Conservation (phyloP, 2,329 filamentous ascomycete species). For the Exophiala lecanii-corni region DNA sequence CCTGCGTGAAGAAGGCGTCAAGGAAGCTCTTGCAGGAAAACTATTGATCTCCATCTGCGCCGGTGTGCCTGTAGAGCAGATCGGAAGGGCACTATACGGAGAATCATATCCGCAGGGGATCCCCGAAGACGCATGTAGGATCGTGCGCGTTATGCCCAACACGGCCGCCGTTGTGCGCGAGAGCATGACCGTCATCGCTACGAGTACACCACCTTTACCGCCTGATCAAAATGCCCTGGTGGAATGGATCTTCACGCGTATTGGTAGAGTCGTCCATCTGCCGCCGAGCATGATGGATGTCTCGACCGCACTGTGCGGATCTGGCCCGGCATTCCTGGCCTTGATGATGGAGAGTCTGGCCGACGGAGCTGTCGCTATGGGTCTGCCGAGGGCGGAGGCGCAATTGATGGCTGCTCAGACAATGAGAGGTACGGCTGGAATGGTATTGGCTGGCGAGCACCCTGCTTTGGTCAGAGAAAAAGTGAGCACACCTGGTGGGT, state of each 20-base stretch:
- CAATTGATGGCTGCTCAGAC: conserved; percentile 60
- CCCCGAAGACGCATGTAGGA: conserved; percentile 36
- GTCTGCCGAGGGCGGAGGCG: conserved; percentile 55
- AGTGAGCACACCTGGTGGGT: conserved; percentile 58
- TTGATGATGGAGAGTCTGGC: conserved; percentile 57
- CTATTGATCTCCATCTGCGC: conserved; percentile 77
- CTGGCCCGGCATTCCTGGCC: conserved; percentile 58
- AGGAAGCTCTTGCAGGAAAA: conserved; percentile 70
- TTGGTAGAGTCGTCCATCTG: conserved; percentile 32
- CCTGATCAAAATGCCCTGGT: conserved; percentile 42
- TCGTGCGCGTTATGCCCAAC: conserved; percentile 81
- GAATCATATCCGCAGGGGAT: conserved; percentile 46
- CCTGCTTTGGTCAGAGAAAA: conserved; percentile 57
- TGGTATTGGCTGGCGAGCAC: conserved; percentile 57
- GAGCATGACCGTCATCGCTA: conserved; percentile 76
- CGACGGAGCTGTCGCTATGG: conserved; percentile 60
- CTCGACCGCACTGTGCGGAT: conserved; percentile 39
- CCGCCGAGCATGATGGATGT: conserved; percentile 27
- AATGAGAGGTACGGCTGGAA: conserved; percentile 54
- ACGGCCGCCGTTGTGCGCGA: conserved; percentile 74
- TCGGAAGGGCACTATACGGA: conserved; percentile 47
- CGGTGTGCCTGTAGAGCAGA: conserved; percentile 66
- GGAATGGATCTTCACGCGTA: conserved; percentile 54
- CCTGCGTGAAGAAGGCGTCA: conserved; percentile 56
- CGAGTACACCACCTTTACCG: conserved; percentile 44